These are phyloP conservation scores for Auriscalpium microsporum DNA, from an alignment of 768 basidiomycete species.

Conservation along the genomic window DNA sequence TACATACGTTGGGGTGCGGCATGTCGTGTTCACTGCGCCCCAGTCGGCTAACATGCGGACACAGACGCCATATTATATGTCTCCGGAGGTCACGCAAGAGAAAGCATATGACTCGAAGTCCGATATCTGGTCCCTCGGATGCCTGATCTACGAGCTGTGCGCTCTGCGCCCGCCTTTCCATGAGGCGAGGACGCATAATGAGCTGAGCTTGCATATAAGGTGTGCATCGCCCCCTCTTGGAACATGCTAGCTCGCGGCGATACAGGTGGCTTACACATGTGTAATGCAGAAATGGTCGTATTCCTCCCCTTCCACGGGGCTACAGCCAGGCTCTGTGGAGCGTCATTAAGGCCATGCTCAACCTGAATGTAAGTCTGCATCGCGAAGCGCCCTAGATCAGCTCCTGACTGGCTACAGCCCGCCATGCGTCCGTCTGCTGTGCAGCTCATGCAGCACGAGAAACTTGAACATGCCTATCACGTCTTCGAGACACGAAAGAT, in stretches of 20 bases:
- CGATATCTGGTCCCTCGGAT: slow-evolving; percentile 98
- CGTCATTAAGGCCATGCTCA: slow-evolving; percentile 85
- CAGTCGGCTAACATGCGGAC: not conserved
- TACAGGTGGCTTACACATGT: not conserved
- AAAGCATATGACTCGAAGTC: slow-evolving; percentile 96
- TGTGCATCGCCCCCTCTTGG: slow-evolving; percentile 22
- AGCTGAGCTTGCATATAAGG: slow-evolving; percentile 78
- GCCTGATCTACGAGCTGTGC: slow-evolving; percentile 93
- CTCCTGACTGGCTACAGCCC: slow-evolving; percentile 38
- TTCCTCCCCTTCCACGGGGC: slow-evolving; percentile 79
- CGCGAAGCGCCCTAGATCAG: not conserved
- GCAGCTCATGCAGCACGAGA: slow-evolving; percentile 75
- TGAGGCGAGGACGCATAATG: slow-evolving; percentile 83
- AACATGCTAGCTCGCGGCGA: not conserved
- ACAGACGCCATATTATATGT: slow-evolving; percentile 99
- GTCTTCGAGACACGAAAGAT: slow-evolving; percentile 74
- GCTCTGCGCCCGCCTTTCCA: slow-evolving; percentile 91
- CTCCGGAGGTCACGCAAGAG: slow-evolving; percentile 95
- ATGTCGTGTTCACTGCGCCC: not conserved
- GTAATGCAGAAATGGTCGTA: slow-evolving; percentile 62
- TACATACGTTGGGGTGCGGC: slow-evolving; percentile 90
- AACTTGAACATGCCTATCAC: slow-evolving; percentile 60
- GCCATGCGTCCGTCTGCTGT: slow-evolving; percentile 80
- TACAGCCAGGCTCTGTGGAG: slow-evolving; percentile 65
- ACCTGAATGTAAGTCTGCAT: slow-evolving; percentile 55